Evolutionary conservation across 1,139 yeast species (phyloP), one percentile per base, ranked within the genome.

Genomic region (Hyphopichia fennica): DNA sequence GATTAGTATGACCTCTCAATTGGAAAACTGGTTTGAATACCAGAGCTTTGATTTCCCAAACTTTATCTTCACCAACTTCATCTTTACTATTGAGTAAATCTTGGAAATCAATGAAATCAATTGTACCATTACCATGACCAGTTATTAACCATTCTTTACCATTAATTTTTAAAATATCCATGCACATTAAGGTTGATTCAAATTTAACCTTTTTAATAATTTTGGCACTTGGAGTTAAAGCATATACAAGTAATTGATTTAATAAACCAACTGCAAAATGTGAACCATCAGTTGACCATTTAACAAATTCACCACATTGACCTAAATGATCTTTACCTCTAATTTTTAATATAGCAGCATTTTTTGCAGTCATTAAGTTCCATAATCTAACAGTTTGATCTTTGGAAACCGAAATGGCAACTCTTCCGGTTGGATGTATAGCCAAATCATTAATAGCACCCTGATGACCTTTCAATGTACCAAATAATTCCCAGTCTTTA

Each of bases 321-420:
- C 91, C 84, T 53, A 76, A 65, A 45, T 79, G 79, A 51, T 77
- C 80, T 48, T 74, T 82, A 37, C 87, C 87, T 55, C 78, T 83
- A 41, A 91, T 72, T 56, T 86, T 89, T 60, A 90, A 69, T 9
- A 81, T 75, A 2, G 96, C 91, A 6, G 99, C 98, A 65, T 90
- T 91, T 59, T 88, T 87, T n/a, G 90, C 96, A 3, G 98, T 91
- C 98, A 93, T 90, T 53, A 95, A 72, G 60, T 93, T 93, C 99
- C 99, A 93, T 47, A 93, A 73, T 56, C 95, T 75, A 32, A 95
- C 75, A 9, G 96, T 86, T 48, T 79, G 79, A 64, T 93, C 99
- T 35, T 79, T 82, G 39, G 96, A 88, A 5, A 89, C 96, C 45
- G 95, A 85, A 28, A 95, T 80, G 8, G 96, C 97, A 41, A 93